A percentile compares a stretch with the other conserved stretches of the same genome.
phyloP scores from a whole-genome alignment of 108 stramenopile genomes.

The Cyclotella distinguenda region DNA sequence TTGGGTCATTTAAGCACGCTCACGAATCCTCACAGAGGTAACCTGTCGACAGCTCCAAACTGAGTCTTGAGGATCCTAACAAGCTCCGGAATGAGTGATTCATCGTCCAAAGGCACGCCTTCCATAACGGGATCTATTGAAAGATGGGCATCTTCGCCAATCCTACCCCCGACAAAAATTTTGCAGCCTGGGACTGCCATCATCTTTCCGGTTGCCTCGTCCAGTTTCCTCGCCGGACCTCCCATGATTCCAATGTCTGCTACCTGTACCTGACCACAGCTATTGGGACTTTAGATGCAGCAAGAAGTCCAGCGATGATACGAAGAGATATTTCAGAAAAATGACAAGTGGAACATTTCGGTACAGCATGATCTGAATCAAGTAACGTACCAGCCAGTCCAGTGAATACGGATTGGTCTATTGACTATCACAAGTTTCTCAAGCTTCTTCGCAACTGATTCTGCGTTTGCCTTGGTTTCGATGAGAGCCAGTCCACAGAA shows the following conservation, averaged over 20 bases:
- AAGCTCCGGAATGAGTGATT: slow-evolving; percentile 69
- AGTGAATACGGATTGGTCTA: slow-evolving; percentile 89
- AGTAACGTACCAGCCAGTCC: slow-evolving; percentile 86
- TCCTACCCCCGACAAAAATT: slow-evolving; percentile 88
- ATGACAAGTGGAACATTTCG: background rate
- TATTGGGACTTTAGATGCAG: slow-evolving; percentile 72
- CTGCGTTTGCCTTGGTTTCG: slow-evolving; percentile 88
- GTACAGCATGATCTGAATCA: background rate
- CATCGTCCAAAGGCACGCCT: slow-evolving; percentile 75
- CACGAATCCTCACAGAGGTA: slow-evolving; percentile 17
- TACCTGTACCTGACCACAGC: slow-evolving; percentile 93
- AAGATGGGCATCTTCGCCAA: slow-evolving; percentile 87
- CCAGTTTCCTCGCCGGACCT: slow-evolving; percentile 78
- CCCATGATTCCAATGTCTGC: slow-evolving; percentile 97
- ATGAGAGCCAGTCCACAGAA: slow-evolving; percentile 91
- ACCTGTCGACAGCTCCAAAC: slow-evolving; percentile 78
- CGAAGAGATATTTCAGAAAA: background rate
- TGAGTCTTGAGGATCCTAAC: slow-evolving; percentile 74
- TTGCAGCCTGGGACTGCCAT: slow-evolving; percentile 92
- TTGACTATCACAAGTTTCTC: slow-evolving; percentile 78
- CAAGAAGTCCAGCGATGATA: background rate
- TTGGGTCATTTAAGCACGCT: background rate
- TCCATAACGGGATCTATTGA: slow-evolving; percentile 70
- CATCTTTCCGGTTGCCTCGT: slow-evolving; percentile 74
- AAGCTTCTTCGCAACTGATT: slow-evolving; percentile 66